Percentiles rank a stretch among this genome's conserved stretches.
These are phyloP conservation scores for Aquilaria malaccensis DNA, from an alignment of 345 rosid species.

Conservation along the genomic window DNA sequence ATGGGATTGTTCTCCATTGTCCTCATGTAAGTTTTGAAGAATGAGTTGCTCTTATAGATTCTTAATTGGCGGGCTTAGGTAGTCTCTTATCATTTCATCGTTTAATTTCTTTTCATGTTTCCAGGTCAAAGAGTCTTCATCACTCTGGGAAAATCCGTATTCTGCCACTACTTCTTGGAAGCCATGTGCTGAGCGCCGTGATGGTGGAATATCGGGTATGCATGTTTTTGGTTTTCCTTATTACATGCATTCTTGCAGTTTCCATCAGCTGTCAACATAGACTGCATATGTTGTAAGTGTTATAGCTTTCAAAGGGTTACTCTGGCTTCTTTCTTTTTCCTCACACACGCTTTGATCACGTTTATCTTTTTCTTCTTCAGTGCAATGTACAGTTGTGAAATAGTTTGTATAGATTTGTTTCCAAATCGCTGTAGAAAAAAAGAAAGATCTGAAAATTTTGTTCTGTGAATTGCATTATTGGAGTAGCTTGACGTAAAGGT, in stretches of 20 bases:
- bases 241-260: not conserved
- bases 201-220: constrained; percentile 72
- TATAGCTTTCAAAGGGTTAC: too few species aligned
- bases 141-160: constrained; percentile 94
- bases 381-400: too few species aligned
- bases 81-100: not conserved
- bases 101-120: constrained; percentile 14
- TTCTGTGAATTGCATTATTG: not conserved
- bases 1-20: constrained; percentile 93
- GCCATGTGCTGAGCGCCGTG: constrained; percentile 95
- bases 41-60: constrained; percentile 1
- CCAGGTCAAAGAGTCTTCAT: constrained; percentile 88
- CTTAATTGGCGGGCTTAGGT: not conserved
- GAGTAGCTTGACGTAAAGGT: not conserved
- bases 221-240: not conserved
- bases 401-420: too few species aligned
- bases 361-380: too few species aligned
- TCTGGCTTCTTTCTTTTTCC: not conserved
- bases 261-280: not conserved
- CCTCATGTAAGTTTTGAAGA: constrained; percentile 61
- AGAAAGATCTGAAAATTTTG: not conserved
- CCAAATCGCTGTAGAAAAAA: too few species aligned
- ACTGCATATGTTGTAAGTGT: too few species aligned
- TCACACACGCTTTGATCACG: not conserved
- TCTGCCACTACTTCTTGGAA: constrained; percentile 99